phyloP scores from a whole-genome alignment of 305 asterid species.

The Fraxinus nigra region DNA sequence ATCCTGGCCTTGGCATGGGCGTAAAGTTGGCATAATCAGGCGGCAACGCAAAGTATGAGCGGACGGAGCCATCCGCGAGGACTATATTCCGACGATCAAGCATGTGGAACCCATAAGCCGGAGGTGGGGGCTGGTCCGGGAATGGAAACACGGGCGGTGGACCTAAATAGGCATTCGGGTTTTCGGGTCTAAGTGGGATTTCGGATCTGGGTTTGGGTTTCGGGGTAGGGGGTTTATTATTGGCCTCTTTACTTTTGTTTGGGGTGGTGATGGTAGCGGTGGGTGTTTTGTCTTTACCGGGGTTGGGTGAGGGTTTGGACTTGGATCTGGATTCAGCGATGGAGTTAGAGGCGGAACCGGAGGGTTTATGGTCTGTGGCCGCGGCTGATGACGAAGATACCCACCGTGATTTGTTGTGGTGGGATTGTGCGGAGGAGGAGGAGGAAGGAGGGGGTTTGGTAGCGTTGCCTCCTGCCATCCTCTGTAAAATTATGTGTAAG shows the following conservation, averaged over 20 bases:
- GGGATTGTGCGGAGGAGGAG: slow-evolving; percentile 32
- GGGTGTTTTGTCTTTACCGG: background rate
- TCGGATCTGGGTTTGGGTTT: slow-evolving; percentile 39
- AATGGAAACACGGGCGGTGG: slow-evolving; percentile 56
- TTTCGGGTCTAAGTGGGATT: slow-evolving; percentile 47
- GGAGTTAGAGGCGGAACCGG: slow-evolving; percentile 30
- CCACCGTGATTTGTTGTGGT: slow-evolving; percentile 57
- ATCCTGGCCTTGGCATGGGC: slow-evolving; percentile 33
- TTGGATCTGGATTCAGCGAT: slow-evolving; percentile 35
- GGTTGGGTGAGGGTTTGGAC: slow-evolving; percentile 46
- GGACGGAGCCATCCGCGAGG: slow-evolving; percentile 79
- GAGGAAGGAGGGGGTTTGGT: slow-evolving; percentile 35
- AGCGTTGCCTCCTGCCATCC: slow-evolving; percentile 64
- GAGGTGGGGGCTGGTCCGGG: slow-evolving; percentile 79
- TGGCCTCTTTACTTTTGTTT: slow-evolving; percentile 25
- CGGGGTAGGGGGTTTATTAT: slow-evolving; percentile 23
- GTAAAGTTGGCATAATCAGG: slow-evolving; percentile 67
- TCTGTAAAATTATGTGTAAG: background rate
- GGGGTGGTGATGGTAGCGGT: slow-evolving; percentile 27
- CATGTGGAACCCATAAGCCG: slow-evolving; percentile 91
- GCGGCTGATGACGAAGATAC: slow-evolving; percentile 39
- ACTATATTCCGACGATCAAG: slow-evolving; percentile 76
- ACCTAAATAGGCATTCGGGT: slow-evolving; percentile 35
- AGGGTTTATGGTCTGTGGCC: slow-evolving; percentile 29
- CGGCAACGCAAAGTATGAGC: slow-evolving; percentile 89